These are phyloP conservation scores for Xylaria bambusicola DNA, from an alignment of 495 filamentous ascomycete species.

Conservation along the genomic window DNA sequence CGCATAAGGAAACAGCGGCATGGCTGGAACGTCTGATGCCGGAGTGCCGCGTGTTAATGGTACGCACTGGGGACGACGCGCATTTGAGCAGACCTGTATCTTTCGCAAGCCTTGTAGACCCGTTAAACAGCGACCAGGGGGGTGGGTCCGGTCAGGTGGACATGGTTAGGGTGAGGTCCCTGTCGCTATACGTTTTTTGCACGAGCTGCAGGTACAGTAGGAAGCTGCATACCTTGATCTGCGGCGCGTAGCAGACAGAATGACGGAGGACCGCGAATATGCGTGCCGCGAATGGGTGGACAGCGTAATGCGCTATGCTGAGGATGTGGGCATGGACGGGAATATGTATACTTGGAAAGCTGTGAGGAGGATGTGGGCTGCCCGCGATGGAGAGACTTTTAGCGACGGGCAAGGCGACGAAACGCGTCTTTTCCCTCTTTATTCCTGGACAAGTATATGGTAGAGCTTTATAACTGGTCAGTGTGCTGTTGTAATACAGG, in stretches of 20 bases:
- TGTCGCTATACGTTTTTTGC: constrained; percentile 26
- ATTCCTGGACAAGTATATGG: constrained; percentile 21
- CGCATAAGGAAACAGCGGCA: constrained; percentile 10
- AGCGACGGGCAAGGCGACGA: constrained; percentile 16
- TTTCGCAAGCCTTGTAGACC: constrained; percentile 23
- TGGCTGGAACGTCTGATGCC: constrained; percentile 28
- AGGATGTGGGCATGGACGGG: constrained; percentile 24
- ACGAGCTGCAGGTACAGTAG: constrained; percentile 24
- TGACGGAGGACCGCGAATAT: constrained; percentile 25
- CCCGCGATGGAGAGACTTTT: constrained; percentile 27
- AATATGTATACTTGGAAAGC: constrained; percentile 26
- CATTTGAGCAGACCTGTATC: constrained; percentile 27
- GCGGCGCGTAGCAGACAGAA: constrained; percentile 17
- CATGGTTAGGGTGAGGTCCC: constrained; percentile 25
- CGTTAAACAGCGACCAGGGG: constrained; percentile 20
- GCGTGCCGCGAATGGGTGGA: constrained; percentile 26
- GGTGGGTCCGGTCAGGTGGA: constrained; percentile 20
- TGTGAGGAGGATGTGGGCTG: constrained; percentile 29
- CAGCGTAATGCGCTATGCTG: constrained; percentile 25
- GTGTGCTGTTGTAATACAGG: constrained; percentile 18
- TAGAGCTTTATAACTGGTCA: constrained; percentile 18
- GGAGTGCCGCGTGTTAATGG: constrained; percentile 26
- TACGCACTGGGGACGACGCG: constrained; percentile 27
- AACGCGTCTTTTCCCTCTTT: constrained; percentile 22
- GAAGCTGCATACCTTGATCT: constrained; percentile 23